A percentile compares a stretch with the other conserved stretches of the same genome.
Conservation (phyloP, 495 filamentous ascomycete genomes). For the Penicillium waksmanii region DNA sequence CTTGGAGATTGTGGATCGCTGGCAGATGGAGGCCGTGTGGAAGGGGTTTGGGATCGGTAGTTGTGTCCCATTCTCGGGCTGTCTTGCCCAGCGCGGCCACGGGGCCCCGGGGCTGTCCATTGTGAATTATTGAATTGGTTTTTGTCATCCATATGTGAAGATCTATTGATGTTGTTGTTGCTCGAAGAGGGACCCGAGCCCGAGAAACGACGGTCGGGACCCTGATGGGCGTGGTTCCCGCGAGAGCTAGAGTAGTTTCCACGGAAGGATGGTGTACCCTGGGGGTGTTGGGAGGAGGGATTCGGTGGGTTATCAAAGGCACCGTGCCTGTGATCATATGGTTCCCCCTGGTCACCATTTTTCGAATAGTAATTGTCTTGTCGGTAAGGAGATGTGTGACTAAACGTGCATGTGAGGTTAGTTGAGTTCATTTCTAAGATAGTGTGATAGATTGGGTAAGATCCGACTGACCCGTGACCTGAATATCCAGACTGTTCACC, state of each 20-base stretch:
- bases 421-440: background rate
- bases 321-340: conserved; percentile 52
- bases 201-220: conserved; percentile 49
- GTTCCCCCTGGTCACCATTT: conserved; percentile 51
- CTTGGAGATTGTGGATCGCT: conserved; percentile 39
- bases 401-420: conserved; percentile 11
- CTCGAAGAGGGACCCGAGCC: conserved; percentile 38
- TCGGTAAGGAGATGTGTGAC: conserved; percentile 55
- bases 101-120: conserved; percentile 56
- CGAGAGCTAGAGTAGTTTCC: conserved; percentile 58
- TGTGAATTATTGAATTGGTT: conserved; percentile 62
- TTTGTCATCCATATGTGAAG: conserved; percentile 33
- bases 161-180: conserved; percentile 18
- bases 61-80: conserved; percentile 37
- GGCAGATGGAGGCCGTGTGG: conserved; percentile 33
- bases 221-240: conserved; percentile 56
- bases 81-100: conserved; percentile 34
- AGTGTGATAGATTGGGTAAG: background rate
- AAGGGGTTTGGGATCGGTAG: conserved; percentile 31
- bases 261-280: conserved; percentile 52
- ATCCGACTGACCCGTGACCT: conserved; percentile 60
- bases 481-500: conserved; percentile 58
- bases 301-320: conserved; percentile 56
- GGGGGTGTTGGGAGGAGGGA: conserved; percentile 49
- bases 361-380: conserved; percentile 50